Base-by-base conservation (phyloP, 768 basidiomycete species). In the Mycena crocata region DNA sequence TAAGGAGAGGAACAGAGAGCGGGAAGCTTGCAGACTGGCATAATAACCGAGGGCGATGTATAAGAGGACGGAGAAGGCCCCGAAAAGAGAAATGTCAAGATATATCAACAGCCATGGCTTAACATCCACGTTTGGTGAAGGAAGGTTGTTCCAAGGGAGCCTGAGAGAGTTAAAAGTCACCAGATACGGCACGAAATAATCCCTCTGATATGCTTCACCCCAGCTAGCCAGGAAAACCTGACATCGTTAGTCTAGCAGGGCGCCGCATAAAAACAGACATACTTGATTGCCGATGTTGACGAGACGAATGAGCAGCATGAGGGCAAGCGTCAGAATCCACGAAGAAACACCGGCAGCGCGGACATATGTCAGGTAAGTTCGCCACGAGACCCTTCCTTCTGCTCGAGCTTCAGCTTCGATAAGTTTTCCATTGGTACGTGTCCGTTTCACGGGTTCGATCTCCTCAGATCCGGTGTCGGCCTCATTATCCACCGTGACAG, bases 201-300 rank as follows among this genome's bases (percentile, higher is more conserved):
- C 72, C 49, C 77, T 68, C 74, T 85, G 77, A 66, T 91, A 91
- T 15, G 90, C 90, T 72, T 90, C 89, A 13, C 89, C 87, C 90
- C 90, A 92, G 39, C 80, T 81, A 6, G 90, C 88, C 23, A 92
- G 80, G 74, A 89, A 92, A 26, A 91, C 80, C 89, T 92, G 63
- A 23, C 9, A 31, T 54, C 55, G 50, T 58, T 42, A 70, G 46
- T 23, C 23, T 19, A 23, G 6, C 19, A n/a, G 28, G 23, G 32
- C 34, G 17, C 1, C 23, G 51, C 21, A 2, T 9, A 50, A 37
- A 58, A 35, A 23, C 23, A 40, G 35, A 66, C 75, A 66, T 69
- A 89, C 90, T 80, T 90, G 89, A 73, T 87, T 87, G 3, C 74
- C 79, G 44, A 90, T 84, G 65, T 86, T 86, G 68, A 90, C 83